phyloP scores from a whole-genome alignment of 257 asterid species.

The Parsonsia alboflavescens region DNA sequence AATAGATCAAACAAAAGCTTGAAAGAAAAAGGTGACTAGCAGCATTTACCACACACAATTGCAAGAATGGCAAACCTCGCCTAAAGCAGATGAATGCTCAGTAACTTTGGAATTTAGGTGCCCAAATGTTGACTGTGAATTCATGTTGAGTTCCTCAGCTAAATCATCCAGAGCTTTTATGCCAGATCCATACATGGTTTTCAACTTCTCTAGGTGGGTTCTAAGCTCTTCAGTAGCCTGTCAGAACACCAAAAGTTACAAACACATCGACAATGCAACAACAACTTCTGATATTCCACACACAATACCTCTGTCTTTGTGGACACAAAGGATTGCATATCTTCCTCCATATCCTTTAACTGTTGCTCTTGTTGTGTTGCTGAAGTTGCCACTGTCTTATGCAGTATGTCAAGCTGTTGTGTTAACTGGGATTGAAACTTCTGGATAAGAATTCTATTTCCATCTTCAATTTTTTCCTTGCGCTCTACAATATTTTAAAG shows the following conservation, averaged over 20 bases:
- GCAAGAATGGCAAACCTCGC: conserved; percentile 55
- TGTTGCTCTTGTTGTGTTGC: conserved; percentile 86
- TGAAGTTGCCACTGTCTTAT: conserved; percentile 77
- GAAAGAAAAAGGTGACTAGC: background rate
- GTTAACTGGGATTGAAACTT: conserved; percentile 78
- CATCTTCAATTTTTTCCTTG: conserved; percentile 91
- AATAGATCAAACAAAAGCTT: conserved; percentile 22
- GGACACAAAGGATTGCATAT: conserved; percentile 88
- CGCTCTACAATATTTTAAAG: conserved; percentile 49
- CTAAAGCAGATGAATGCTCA: conserved; percentile 69
- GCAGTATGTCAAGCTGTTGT: conserved; percentile 82
- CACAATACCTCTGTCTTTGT: conserved; percentile 69
- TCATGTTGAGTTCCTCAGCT: conserved; percentile 73
- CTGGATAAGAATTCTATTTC: conserved; percentile 68
- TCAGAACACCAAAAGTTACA: conserved; percentile 4
- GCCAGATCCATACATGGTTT: conserved; percentile 73
- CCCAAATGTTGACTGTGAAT: conserved; percentile 70
- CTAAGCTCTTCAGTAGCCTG: conserved; percentile 94
- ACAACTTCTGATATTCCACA: conserved; percentile 14
- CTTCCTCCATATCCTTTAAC: conserved; percentile 89
- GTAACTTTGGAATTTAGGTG: conserved; percentile 75
- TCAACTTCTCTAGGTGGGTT: conserved; percentile 56
- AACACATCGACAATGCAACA: conserved; percentile 10
- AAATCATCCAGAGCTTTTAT: conserved; percentile 66
- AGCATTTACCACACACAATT: conserved; percentile 4